A percentile compares a stretch with the other conserved stretches of the same genome.
These are phyloP conservation scores for Aspergillus costaricaensis DNA, from an alignment of 2,329 filamentous ascomycete genomes.

Conservation along the genomic window DNA sequence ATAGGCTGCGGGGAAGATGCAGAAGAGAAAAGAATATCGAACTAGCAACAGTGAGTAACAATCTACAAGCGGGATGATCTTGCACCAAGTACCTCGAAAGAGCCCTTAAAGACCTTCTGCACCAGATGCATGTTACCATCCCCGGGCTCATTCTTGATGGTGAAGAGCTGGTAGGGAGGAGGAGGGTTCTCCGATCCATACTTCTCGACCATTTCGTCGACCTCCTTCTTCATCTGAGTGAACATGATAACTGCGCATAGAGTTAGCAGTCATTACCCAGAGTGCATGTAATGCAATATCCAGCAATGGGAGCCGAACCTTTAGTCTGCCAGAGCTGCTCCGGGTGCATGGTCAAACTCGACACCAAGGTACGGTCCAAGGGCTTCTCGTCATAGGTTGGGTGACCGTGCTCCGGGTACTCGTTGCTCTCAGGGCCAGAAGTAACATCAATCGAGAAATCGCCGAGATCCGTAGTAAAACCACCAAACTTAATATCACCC, in stretches of 20 bases:
- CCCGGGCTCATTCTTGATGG: slow-evolving; percentile 62
- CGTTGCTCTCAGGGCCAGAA: slow-evolving; percentile 65
- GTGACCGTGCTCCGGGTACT: slow-evolving; percentile 59
- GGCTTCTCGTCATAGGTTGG: slow-evolving; percentile 68
- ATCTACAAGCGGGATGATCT: neutral
- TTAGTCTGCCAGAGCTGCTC: slow-evolving; percentile 84
- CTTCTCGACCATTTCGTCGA: slow-evolving; percentile 60
- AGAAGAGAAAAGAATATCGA: slow-evolving; percentile 88
- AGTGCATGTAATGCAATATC: neutral
- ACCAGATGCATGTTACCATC: slow-evolving; percentile 81
- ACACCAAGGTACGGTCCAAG: slow-evolving; percentile 73
- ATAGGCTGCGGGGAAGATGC: slow-evolving; percentile 61
- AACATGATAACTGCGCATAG: slow-evolving; percentile 57
- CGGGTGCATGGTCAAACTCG: slow-evolving; percentile 66
- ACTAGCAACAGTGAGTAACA: slow-evolving; percentile 51
- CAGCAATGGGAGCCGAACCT: slow-evolving; percentile 44
- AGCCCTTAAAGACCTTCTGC: slow-evolving; percentile 86
- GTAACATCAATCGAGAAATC: slow-evolving; percentile 79
- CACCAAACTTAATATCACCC: slow-evolving; percentile 68
- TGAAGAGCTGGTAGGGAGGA: slow-evolving; percentile 83
- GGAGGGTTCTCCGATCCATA: slow-evolving; percentile 69
- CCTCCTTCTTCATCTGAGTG: slow-evolving; percentile 62
- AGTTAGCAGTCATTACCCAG: slow-evolving; percentile 2
- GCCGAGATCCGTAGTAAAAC: slow-evolving; percentile 71
- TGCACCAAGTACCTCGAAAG: slow-evolving; percentile 64